Evolutionary conservation across 768 basidiomycete genomes (phyloP).

Genomic region (Boletellus emodensis): DNA sequence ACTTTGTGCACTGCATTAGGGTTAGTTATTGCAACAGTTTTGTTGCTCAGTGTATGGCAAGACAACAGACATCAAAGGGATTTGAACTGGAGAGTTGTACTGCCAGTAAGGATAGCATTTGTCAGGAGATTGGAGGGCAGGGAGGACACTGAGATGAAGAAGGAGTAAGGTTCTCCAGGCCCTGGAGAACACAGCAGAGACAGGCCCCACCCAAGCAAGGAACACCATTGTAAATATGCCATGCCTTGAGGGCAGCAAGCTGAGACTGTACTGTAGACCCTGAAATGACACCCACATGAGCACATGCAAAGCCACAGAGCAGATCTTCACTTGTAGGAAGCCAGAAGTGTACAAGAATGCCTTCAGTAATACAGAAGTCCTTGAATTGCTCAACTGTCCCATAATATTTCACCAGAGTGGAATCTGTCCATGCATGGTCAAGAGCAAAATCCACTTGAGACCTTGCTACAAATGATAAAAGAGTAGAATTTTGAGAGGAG

Average conservation of each 20-base stretch:
- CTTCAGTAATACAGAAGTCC: conserved; percentile 17
- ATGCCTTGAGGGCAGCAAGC: conserved; percentile 20
- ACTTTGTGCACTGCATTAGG: too few relatives aligned
- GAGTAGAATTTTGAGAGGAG: too few relatives aligned
- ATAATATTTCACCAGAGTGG: conserved; percentile 3
- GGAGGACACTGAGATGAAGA: not conserved
- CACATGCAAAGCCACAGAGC: conserved; percentile 29
- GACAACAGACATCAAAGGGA: too few relatives aligned
- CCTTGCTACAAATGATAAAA: too few relatives aligned
- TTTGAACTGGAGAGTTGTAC: too few relatives aligned
- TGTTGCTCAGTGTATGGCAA: too few relatives aligned
- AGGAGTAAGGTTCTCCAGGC: not conserved
- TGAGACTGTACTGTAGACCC: not conserved
- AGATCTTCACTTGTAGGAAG: conserved; percentile 29
- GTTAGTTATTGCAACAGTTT: too few relatives aligned
- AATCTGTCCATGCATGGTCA: not conserved
- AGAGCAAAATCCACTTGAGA: not conserved
- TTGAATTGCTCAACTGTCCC: conserved; percentile 3
- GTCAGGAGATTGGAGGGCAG: not conserved
- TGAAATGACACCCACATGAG: not conserved
- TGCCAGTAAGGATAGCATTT: not conserved
- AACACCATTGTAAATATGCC: conserved; percentile 29
- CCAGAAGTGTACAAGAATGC: conserved; percentile 4
- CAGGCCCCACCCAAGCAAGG: conserved; percentile 15
- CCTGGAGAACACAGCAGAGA: not conserved